Evolutionary conservation across 2,329 filamentous ascomycete species (phyloP), one percentile per base, ranked within the genome.

Genomic region (Clarireedia paspali): DNA sequence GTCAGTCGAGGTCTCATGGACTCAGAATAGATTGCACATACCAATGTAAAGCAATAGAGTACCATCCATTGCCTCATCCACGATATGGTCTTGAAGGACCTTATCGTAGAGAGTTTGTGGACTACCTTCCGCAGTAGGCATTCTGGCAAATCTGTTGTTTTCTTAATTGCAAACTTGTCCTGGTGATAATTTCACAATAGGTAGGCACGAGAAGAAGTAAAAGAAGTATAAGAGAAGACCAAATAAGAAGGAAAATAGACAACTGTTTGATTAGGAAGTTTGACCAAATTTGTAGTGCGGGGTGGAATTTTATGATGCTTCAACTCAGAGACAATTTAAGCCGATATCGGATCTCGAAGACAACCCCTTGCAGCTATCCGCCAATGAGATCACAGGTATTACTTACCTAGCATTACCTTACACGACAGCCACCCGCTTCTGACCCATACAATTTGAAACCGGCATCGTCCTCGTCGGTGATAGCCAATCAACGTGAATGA

Each of bases 31-130:
- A 36, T 24, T 12, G 15, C 26, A 71, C 83, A 64, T 77, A 91
- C 90, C 90, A 70, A 97, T 97, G 72, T 97, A 97, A 58, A 97
- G 80, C 62, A 96, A 77, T 67, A 95, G 79, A 57, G 91, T 96
- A 74, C 92, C 92, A 74, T 97, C 92, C 55, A 90, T 83, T 80
- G 91, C 89, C 82, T 95, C 88, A 69, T 96, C 89, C 70, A 99
- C 91, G 67, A 97, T 87, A 73, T 99, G 94, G 76, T 87, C 87
- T 67, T 89, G 83, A 68, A 97, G 87, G 74, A 97, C 91, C 84
- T 97, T 97, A 81, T 97, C 92, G 76, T 97, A 97, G 70, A 96
- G 81, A 66, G 91, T 96, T 45, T 57, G 55, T 34, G 55, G 50
- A 47, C 55, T 48, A 45, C 55, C 50, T 47, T 57, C 55, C 12